phyloP scores from a whole-genome alignment of 2,329 filamentous ascomycete genomes.

The Claviceps africana region DNA sequence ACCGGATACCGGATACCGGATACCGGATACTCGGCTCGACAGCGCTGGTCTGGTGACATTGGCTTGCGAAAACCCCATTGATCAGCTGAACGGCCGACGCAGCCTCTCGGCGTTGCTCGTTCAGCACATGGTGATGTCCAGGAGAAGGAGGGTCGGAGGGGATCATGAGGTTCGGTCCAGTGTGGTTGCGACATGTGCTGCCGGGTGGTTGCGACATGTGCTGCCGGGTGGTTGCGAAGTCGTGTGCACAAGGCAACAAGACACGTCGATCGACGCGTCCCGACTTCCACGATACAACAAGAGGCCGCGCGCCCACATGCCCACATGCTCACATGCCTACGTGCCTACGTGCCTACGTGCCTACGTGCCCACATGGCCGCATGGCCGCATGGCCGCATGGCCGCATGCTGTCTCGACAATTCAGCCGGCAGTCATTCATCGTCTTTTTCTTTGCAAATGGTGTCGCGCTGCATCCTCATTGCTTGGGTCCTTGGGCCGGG shows the following conservation, averaged over 20 bases:
- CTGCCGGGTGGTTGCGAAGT: neutral
- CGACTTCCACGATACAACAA: neutral
- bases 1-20: too few species aligned
- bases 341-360: too few species aligned
- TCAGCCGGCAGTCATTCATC: neutral
- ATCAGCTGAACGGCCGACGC: neutral
- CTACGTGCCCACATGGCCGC: neutral
- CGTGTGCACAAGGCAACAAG: neutral
- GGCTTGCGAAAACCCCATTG: neutral
- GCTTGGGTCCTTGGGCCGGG: too few species aligned
- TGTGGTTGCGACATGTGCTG: neutral
- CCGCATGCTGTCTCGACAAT: neutral
- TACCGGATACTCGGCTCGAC: neutral
- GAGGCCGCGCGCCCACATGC: neutral
- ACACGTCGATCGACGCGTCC: too few species aligned
- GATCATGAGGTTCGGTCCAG: neutral
- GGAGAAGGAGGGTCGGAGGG: neutral
- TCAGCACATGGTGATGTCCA: neutral
- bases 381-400: too few species aligned
- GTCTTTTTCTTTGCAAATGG: neutral
- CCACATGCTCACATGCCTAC: neutral
- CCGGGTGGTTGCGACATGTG: neutral
- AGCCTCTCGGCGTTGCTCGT: neutral
- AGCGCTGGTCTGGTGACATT: neutral
- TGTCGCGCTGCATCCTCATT: neutral